These are phyloP conservation scores for Microdochium paspali DNA, from an alignment of 2,329 filamentous ascomycete genomes.

Conservation along the genomic window DNA sequence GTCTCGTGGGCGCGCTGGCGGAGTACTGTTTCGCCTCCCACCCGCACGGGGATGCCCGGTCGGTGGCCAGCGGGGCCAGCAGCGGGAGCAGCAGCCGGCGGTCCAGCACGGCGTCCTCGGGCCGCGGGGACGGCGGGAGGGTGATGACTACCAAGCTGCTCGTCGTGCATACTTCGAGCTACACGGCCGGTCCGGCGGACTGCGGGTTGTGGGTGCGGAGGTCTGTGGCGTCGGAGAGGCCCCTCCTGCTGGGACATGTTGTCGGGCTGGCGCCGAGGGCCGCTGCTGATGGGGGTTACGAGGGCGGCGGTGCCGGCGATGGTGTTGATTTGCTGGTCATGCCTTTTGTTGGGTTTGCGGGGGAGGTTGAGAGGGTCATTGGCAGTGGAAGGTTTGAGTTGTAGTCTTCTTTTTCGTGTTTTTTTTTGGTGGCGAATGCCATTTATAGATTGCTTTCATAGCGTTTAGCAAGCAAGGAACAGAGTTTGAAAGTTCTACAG, in stretches of 20 bases:
- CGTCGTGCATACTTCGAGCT: conserved; percentile 6
- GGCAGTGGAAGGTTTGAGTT: not conserved
- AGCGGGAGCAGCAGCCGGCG: not conserved
- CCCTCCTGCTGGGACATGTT: conserved; percentile 5
- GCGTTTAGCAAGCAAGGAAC: too few species aligned
- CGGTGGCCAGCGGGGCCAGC: not conserved
- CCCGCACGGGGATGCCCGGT: too few species aligned
- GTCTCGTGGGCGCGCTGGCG: conserved; percentile 3
- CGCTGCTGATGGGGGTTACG: not conserved
- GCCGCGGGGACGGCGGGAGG: too few species aligned
- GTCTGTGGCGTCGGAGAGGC: conserved; percentile 4
- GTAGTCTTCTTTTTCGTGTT: too few species aligned
- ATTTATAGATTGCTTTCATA: too few species aligned
- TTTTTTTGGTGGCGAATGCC: too few species aligned
- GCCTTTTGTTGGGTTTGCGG: not conserved
- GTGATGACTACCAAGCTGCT: not conserved
- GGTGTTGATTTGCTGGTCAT: not conserved
- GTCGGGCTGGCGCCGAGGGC: not conserved
- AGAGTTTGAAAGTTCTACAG: too few species aligned
- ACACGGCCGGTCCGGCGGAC: conserved; percentile 4
- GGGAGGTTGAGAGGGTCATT: not conserved
- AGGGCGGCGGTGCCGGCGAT: not conserved
- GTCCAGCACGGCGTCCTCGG: not conserved
- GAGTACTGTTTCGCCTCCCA: conserved; percentile 3
- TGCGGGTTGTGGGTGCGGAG: conserved; percentile 6